Conservation (phyloP, 2,329 filamentous ascomycete species). For the Uncinocarpus reesii region DNA sequence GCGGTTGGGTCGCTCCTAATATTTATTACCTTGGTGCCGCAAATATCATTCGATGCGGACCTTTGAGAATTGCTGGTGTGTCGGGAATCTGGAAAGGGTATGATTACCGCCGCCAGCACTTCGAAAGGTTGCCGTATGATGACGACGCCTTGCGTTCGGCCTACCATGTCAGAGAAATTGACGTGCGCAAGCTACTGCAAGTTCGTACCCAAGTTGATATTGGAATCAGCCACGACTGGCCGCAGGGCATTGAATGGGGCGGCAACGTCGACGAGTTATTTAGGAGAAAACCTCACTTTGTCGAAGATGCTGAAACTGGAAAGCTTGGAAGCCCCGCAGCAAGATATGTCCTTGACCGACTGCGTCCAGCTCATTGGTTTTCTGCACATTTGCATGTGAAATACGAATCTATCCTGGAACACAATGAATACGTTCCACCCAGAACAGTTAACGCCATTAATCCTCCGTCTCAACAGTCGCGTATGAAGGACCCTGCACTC, state of each 20-base stretch:
- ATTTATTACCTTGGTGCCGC: conserved; percentile 96
- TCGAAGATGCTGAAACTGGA: conserved; percentile 62
- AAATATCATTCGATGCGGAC: conserved; percentile 74
- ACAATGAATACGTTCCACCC: conserved; percentile 9
- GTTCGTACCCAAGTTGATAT: conserved; percentile 81
- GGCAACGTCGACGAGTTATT: conserved; percentile 63
- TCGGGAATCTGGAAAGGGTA: conserved; percentile 92
- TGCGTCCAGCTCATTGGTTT: conserved; percentile 84
- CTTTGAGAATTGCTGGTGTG: conserved; percentile 76
- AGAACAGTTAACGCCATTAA: background rate
- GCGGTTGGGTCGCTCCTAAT: conserved; percentile 91
- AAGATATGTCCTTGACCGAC: conserved; percentile 64
- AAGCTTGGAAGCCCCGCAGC: conserved; percentile 72
- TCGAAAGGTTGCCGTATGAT: conserved; percentile 77
- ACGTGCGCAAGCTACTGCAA: conserved; percentile 80
- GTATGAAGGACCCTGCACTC: conserved; percentile 1
- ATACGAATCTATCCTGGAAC: conserved; percentile 49
- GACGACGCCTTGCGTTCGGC: conserved; percentile 65
- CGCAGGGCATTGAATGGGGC: conserved; percentile 65
- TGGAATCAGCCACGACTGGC: conserved; percentile 94
- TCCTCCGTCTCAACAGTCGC: background rate
- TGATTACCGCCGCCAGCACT: conserved; percentile 74
- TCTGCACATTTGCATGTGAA: conserved; percentile 87
- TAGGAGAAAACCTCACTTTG: conserved; percentile 61
- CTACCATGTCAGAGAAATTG: conserved; percentile 82